These are phyloP conservation scores for Melaleuca alternifolia DNA, from an alignment of 345 rosid species.

Conservation along the genomic window DNA sequence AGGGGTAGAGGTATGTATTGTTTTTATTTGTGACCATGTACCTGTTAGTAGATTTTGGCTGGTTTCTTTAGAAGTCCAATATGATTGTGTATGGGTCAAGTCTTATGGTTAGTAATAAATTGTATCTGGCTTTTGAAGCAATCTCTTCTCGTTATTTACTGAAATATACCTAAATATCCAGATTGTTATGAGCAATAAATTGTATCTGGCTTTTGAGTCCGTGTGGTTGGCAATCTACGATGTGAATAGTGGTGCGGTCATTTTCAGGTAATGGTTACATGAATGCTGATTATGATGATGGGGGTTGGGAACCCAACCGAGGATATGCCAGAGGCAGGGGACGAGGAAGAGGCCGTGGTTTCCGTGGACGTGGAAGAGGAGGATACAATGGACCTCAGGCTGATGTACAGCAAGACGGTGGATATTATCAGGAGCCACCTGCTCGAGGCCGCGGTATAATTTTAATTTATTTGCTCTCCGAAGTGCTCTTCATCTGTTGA, in stretches of 20 bases:
- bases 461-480: background rate
- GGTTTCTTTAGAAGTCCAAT: background rate
- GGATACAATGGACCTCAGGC: slow-evolving; percentile 61
- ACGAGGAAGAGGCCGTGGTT: slow-evolving; percentile 38
- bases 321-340: slow-evolving; percentile 38
- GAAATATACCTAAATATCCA: background rate
- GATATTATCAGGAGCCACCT: slow-evolving; percentile 48
- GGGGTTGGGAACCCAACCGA: slow-evolving; percentile 30
- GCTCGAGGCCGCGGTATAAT: slow-evolving; percentile 23
- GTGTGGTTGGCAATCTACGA: background rate
- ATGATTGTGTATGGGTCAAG: background rate
- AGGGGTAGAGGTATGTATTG: background rate
- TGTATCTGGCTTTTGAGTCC: background rate
- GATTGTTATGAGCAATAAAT: background rate
- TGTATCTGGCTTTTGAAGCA: background rate
- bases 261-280: slow-evolving; percentile 11
- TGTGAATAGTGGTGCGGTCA: background rate
- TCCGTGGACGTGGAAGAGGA: slow-evolving; percentile 30
- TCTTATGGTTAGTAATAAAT: background rate
- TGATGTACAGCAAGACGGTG: slow-evolving; percentile 64
- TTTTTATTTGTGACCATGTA: background rate
- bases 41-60: background rate
- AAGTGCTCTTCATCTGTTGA: background rate
- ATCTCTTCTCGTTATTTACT: background rate
- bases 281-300: slow-evolving; percentile 25